phyloP scores from a whole-genome alignment of 495 filamentous ascomycete genomes.

The Xylaria cubensis region DNA sequence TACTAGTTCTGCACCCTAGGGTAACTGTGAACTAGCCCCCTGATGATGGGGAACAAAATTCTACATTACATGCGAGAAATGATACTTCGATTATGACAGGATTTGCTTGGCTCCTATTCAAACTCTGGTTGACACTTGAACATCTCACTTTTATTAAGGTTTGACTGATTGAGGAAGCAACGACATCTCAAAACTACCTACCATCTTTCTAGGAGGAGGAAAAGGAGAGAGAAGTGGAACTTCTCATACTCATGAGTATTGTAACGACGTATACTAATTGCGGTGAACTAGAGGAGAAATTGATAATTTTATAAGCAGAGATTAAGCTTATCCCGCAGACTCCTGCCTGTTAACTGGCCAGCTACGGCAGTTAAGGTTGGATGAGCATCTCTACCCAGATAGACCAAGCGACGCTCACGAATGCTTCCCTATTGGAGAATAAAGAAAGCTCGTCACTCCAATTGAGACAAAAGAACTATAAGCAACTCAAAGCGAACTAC shows the following conservation, averaged over 20 bases:
- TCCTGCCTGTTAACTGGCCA: not conserved
- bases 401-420: not conserved
- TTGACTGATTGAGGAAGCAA: not conserved
- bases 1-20: too few species aligned
- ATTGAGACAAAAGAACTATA: too few species aligned
- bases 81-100: not conserved
- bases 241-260: not conserved
- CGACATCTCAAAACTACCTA: not conserved
- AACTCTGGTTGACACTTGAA: not conserved
- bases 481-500: not conserved
- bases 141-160: not conserved
- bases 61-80: not conserved
- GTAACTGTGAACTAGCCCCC: too few species aligned
- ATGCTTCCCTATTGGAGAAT: too few species aligned
- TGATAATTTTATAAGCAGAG: not conserved
- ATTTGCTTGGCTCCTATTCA: not conserved
- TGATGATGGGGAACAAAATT: not conserved
- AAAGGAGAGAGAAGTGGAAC: not conserved
- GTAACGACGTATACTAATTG: not conserved
- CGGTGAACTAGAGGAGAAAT: not conserved
- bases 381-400: not conserved
- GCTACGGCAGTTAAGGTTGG: not conserved
- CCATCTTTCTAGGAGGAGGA: not conserved
- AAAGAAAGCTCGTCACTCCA: too few species aligned
- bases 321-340: not conserved